Base-by-base conservation (phyloP, 164 flowering plant genomes). In the Piper betle region DNA sequence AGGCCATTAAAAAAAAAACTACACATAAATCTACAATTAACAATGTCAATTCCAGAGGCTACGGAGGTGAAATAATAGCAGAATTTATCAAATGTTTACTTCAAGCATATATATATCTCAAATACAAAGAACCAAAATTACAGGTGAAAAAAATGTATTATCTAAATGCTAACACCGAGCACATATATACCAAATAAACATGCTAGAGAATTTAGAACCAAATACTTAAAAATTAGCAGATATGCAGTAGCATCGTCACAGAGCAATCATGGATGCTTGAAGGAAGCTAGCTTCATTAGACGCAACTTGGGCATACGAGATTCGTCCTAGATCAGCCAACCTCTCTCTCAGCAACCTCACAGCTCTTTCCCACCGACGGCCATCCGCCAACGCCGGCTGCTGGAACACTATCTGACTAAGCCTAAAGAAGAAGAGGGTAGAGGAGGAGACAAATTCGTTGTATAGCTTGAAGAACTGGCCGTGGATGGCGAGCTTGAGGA, bases 331-430 rank as follows among this genome's bases (percentile, higher is more conserved):
- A 39, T 8, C 3, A 15, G 19, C n/a, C 54, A 55, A 52, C 19
- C 69, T 66, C 56, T 56, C 60, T 3, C 61, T 37, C 25, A 66
- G 5, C 4, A 66, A 38, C 55, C 69, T 60, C 8, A 66, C 37
- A 42, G 55, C 60, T 61, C 69, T 60, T 56, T 55, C 69, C 69
- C 64, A 66, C 37, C 60, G 46, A 19, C 48, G 43, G 37, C 69
- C 64, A 41, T 33, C 37, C 37, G 37, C 5, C 50, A 33, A 20
- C 3, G 61, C 20, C 3, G 37, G 60, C 1, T 43, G 48, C 11
- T 66, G 60, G 43, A 66, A 66, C 33, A 66, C 13, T 3, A 56
- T 61, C 64, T 42, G 64, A 40, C 60, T 17, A 1, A 66, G 54
- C 33, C 56, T 59, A 43, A 61, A 66, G 5, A 55, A 11, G 59